A percentile compares a stretch with the other conserved stretches of the same genome.
phyloP scores from a whole-genome alignment of 306 rosid genomes.

The Citrullus colocynthis region DNA sequence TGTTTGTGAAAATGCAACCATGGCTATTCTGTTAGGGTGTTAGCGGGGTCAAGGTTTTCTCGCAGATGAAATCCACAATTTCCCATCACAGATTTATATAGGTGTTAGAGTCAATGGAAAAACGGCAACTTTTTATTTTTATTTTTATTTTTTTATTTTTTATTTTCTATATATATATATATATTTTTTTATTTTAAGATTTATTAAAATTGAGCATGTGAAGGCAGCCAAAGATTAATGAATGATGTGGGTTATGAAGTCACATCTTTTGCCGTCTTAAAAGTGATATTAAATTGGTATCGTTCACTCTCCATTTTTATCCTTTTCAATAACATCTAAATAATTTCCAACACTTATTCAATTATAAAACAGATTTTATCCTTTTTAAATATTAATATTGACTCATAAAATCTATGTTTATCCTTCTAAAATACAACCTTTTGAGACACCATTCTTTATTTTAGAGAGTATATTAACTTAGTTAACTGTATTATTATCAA shows the following conservation, averaged over 20 bases:
- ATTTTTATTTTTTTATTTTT: no score
- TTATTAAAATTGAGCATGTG: constrained; percentile 14
- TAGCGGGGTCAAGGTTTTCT: not conserved
- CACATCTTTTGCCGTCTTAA: constrained; percentile 21
- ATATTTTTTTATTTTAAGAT: no score
- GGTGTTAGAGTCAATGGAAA: not conserved
- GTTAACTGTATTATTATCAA: no score
- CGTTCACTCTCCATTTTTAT: not conserved
- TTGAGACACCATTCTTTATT: no score
- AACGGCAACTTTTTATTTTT: not conserved
- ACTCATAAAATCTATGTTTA: no score
- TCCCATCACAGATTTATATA: not conserved
- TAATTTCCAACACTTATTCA: no score
- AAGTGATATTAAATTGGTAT: constrained; percentile 12
- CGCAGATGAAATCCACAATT: not conserved
- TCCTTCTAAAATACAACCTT: no score
- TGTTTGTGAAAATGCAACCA: constrained; percentile 32
- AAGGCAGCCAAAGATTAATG: constrained; percentile 17
- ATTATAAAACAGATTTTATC: no score
- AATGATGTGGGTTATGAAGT: constrained; percentile 26
- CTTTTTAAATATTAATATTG: no score
- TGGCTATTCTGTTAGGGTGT: constrained; percentile 22
- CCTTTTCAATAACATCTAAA: no score
- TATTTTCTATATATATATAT: no score
- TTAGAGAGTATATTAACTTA: no score